A percentile compares a stretch with the other conserved stretches of the same genome.
Conservation (phyloP, 495 filamentous ascomycete genomes). For the Pseudotulostoma volvatum region DNA sequence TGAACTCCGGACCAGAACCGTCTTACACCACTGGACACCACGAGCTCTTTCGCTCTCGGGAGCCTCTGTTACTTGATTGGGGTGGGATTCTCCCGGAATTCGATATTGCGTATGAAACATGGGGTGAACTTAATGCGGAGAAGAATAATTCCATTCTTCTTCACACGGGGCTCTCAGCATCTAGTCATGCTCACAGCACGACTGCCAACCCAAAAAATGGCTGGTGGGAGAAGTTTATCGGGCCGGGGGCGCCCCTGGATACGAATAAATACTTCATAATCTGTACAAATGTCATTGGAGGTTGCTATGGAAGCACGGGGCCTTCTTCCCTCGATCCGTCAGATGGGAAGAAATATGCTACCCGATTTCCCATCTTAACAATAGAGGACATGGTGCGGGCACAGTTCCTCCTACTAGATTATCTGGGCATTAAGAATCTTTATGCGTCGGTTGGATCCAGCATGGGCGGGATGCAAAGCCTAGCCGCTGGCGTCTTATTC, state of each 20-base stretch:
- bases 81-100: conserved; percentile 78
- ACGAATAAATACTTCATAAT: conserved; percentile 86
- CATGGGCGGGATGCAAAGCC: conserved; percentile 97
- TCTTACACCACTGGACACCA: conserved; percentile 83
- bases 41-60: conserved; percentile 50
- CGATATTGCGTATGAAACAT: conserved; percentile 83
- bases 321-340: conserved; percentile 79
- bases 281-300: conserved; percentile 92
- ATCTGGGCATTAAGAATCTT: conserved; percentile 58
- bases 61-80: conserved; percentile 80
- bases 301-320: conserved; percentile 92
- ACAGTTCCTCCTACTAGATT: conserved; percentile 80
- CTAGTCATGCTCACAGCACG: conserved; percentile 89
- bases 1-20: conserved; percentile 71
- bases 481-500: conserved; percentile 80
- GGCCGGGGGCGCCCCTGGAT: conserved; percentile 69
- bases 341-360: conserved; percentile 77
- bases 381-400: conserved; percentile 96
- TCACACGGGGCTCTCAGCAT: conserved; percentile 87
- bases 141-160: conserved; percentile 83
- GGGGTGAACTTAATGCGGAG: conserved; percentile 68
- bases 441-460: conserved; percentile 89
- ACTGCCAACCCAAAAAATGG: conserved; percentile 68
- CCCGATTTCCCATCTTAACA: conserved; percentile 90
- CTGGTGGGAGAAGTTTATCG: conserved; percentile 99